Evolutionary conservation across 345 rosid species (phyloP).

Genomic region (Psidium guajava): DNA sequence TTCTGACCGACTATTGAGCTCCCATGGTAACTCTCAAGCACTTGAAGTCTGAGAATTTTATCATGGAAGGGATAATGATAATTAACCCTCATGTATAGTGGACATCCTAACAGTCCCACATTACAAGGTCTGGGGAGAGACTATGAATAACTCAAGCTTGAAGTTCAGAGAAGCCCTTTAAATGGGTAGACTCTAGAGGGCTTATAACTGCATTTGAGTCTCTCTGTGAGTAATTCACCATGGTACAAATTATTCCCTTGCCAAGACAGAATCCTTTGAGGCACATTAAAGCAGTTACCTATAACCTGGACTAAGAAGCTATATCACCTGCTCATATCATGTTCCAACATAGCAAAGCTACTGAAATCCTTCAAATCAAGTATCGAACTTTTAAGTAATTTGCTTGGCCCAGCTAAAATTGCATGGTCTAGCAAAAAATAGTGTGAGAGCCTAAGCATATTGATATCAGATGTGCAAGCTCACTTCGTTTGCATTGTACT

Average conservation of each 20-base stretch:
- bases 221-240: not conserved
- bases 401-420: not conserved
- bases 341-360: not conserved
- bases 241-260: not conserved
- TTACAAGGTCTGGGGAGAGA: not conserved
- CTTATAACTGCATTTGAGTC: not conserved
- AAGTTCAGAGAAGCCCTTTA: not conserved
- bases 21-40: not conserved
- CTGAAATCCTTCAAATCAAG: not conserved
- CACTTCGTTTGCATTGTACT: slow-evolving; percentile 5
- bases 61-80: not conserved
- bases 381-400: not conserved
- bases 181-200: not conserved
- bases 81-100: not conserved
- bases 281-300: not conserved
- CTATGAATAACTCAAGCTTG: not conserved
- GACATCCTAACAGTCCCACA: not conserved
- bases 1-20: not conserved
- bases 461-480: not conserved
- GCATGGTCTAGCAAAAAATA: not conserved
- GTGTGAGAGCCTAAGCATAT: not conserved
- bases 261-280: not conserved
- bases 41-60: not conserved
- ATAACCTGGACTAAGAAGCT: not conserved
- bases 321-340: not conserved